Evolutionary conservation across 306 rosid species (phyloP), one percentile per base, ranked within the genome.

Genomic region (Rosa persica): DNA sequence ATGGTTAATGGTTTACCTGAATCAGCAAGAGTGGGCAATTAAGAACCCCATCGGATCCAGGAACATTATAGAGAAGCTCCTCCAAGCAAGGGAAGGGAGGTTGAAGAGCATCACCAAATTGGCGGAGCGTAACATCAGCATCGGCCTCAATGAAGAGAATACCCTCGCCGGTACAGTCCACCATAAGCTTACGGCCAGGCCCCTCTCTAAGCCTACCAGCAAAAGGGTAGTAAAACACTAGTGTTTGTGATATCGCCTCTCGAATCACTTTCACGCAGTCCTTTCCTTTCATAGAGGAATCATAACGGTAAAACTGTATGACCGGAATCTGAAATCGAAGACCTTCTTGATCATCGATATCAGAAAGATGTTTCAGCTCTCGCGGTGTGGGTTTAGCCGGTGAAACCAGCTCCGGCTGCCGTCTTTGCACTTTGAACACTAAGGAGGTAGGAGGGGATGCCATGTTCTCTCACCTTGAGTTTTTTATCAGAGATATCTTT

Each of bases 111-210:
- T 78, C 81, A 17, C 87, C 81, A 34, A 86, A 77, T 11, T 86
- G 75, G n/a, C 71, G 16, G 4, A 88, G 80, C 4, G 81, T 67
- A 6, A 88, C 82, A 9, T 88, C 87, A 0, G 89, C 89, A 5
- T 83, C 85, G 5, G 88, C 92, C 72, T 84, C 88, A 42, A 86
- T 12, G 73, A 86, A 88, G 23, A 86, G 3, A 6, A 88, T 70
- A 2, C 89, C 92, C 15, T 88, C 89, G 3, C 76, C 90, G 3
- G 77, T 85, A 38, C 90, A 89, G 25, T 85, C 90, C 40, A 87
- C 89, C 44, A 40, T n/a, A 5, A 86, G 70, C 70, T 85, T 85
- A 13, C 85, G 52, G 15, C 38, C 49, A n/a, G 82, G 72, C 11
- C 79, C 85, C 72, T 82, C 88, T 40, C 86, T 27, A 2, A 85